Percentiles rank a stretch among this genome's conserved stretches.
phyloP scores from a whole-genome alignment of 176 grass and related monocot species.

The Eleusine indica region DNA sequence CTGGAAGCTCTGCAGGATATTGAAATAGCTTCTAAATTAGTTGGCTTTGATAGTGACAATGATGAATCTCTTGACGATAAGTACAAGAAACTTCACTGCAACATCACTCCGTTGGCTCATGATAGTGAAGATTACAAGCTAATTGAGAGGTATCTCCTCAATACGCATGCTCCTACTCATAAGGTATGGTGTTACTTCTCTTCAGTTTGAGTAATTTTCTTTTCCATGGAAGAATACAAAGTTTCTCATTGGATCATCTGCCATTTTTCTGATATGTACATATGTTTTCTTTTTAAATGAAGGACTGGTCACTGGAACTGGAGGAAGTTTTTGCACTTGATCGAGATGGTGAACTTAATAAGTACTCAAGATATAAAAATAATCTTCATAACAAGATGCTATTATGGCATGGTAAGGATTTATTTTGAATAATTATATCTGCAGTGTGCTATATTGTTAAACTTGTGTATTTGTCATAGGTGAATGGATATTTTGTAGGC shows the following conservation, averaged over 20 bases:
- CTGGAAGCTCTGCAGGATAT: slow-evolving; percentile 96
- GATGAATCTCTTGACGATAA: slow-evolving; percentile 91
- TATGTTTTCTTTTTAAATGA: slow-evolving; percentile 15
- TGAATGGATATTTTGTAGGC: slow-evolving; percentile 3
- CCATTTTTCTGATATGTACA: not conserved
- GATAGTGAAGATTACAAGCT: slow-evolving; percentile 92
- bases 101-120: slow-evolving; percentile 64
- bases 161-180: slow-evolving; percentile 95
- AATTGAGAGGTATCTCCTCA: slow-evolving; percentile 76
- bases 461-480: not conserved
- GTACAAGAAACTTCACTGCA: slow-evolving; percentile 80
- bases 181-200: slow-evolving; percentile 60
- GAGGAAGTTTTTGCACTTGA: slow-evolving; percentile 90
- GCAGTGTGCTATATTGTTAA: not conserved
- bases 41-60: slow-evolving; percentile 77
- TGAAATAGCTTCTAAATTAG: slow-evolving; percentile 95
- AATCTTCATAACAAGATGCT: slow-evolving; percentile 96
- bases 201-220: slow-evolving; percentile 14
- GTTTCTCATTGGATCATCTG: not conserved
- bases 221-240: slow-evolving; percentile 14
- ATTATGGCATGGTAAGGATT: slow-evolving; percentile 84
- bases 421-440: not conserved
- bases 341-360: slow-evolving; percentile 83
- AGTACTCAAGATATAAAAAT: slow-evolving; percentile 69
- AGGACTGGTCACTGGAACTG: slow-evolving; percentile 94